Base-by-base conservation (phyloP, 495 filamentous ascomycete genomes). In the Echria macrotheca region DNA sequence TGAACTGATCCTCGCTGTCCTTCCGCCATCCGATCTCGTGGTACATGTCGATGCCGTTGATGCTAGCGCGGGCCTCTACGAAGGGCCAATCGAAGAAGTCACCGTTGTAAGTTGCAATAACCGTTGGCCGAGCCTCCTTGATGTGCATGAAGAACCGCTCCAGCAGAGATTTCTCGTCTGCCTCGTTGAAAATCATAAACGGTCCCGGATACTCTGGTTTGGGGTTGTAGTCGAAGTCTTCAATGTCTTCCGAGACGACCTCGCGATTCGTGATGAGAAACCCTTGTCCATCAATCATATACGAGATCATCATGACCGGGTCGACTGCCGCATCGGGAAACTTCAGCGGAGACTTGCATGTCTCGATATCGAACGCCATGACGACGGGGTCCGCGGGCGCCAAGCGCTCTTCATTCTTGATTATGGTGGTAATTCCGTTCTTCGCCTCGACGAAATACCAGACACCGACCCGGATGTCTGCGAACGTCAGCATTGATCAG, bases 41-140 rank as follows among this genome's bases (percentile, higher is more conserved):
- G 65, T 97, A 99, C 93, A 99, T 96, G 65, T 99, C 93, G 61
- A 99, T 95, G n/a, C 93, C 93, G 38, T 90, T 80, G 28, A 94
- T 76, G 62, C 89, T 93, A 11, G 93, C 89, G 64, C 93, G 78
- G 15, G 94, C 79, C 70, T 99, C 93, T 12, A 99, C 90, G 58
- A 93, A 99, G 0, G 94, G 93, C 93, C 93, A 99, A 80, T 99
- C 93, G 81, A 99, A 99, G 58, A 97, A 99, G 75, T 99, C 93
- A 66, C 93, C 93, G 85, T 99, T 99, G 75, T 99, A 99, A 3
- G 94, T 96, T 12, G 91, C 93, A 60, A 99, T 96, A 12, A 99
- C 90, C 0, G 90, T 96, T 1, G 93, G 93, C 46, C 86, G 82
- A 3, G 90, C 89, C 63, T 94, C 87, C 62, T 97, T 97, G 63